Evolutionary conservation across 169 alveolate genomes (phyloP).

Genomic region (Toxoplasma gondii): DNA sequence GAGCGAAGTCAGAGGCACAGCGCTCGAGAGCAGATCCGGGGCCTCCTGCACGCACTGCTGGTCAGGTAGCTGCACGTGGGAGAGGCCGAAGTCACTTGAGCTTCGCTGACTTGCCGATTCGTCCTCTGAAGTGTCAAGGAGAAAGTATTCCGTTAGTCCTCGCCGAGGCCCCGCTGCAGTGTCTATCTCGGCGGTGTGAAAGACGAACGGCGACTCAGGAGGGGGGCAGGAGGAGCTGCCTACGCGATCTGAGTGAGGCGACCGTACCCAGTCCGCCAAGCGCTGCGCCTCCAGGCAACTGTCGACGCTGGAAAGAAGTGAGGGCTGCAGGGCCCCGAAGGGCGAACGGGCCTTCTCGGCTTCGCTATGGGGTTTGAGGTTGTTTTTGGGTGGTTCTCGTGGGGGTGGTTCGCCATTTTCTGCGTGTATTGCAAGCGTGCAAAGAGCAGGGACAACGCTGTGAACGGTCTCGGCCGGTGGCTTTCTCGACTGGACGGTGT

Average conservation of each 20-base stretch:
- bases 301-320: too few relatives aligned
- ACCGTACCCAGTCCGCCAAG: background rate
- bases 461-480: too few relatives aligned
- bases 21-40: background rate
- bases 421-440: too few relatives aligned
- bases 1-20: background rate
- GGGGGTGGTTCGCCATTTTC: too few relatives aligned
- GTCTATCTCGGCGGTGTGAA: background rate
- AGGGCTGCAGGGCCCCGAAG: too few relatives aligned
- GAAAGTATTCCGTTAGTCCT: background rate
- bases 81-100: background rate
- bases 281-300: too few relatives aligned
- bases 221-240: background rate
- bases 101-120: background rate
- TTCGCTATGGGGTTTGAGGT: too few relatives aligned
- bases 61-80: background rate
- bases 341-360: too few relatives aligned
- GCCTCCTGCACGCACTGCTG: background rate
- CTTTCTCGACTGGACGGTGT: too few relatives aligned
- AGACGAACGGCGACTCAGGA: background rate
- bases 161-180: background rate
- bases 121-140: background rate
- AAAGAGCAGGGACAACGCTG: too few relatives aligned
- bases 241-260: background rate
- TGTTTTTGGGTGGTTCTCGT: too few relatives aligned